phyloP scores from a whole-genome alignment of 495 filamentous ascomycete species.

The Podospora conica region DNA sequence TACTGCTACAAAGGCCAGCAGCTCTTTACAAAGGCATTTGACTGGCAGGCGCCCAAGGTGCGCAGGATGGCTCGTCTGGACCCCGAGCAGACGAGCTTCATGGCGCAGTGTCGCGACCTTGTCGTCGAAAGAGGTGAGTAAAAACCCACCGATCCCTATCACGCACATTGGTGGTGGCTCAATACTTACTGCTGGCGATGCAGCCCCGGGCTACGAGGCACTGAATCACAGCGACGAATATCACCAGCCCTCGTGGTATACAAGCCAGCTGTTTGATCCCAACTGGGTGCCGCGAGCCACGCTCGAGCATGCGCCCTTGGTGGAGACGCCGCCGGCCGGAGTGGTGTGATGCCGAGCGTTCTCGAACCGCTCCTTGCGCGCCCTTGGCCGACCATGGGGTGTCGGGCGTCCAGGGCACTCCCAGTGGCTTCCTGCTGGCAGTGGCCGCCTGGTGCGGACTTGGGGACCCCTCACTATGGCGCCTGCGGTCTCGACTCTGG shows the following conservation, averaged over 20 bases:
- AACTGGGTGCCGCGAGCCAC: slow-evolving; percentile 34
- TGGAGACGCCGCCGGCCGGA: neutral
- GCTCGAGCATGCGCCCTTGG: slow-evolving; percentile 21
- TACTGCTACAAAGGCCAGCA: slow-evolving; percentile 36
- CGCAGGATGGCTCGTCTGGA: slow-evolving; percentile 34
- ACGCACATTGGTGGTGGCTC: neutral
- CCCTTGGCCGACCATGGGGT: neutral
- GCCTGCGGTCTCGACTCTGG: slow-evolving; percentile 14
- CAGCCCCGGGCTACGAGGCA: slow-evolving; percentile 21
- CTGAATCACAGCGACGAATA: slow-evolving; percentile 31
- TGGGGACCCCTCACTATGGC: slow-evolving; percentile 21
- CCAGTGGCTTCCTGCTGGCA: slow-evolving; percentile 5
- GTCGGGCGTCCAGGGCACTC: slow-evolving; percentile 4
- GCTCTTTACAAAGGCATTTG: slow-evolving; percentile 28
- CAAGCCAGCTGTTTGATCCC: slow-evolving; percentile 34
- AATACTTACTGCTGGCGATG: neutral
- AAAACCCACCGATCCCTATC: neutral
- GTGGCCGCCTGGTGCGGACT: neutral
- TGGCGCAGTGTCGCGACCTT: slow-evolving; percentile 27
- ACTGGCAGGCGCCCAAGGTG: slow-evolving; percentile 27
- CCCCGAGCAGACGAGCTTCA: slow-evolving; percentile 27
- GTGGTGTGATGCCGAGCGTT: slow-evolving; percentile 21
- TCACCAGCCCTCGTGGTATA: slow-evolving; percentile 32
- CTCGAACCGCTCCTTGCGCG: neutral
- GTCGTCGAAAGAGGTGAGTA: slow-evolving; percentile 26